Base-by-base conservation (phyloP, 768 basidiomycete species). In the Amanita inopinata region DNA sequence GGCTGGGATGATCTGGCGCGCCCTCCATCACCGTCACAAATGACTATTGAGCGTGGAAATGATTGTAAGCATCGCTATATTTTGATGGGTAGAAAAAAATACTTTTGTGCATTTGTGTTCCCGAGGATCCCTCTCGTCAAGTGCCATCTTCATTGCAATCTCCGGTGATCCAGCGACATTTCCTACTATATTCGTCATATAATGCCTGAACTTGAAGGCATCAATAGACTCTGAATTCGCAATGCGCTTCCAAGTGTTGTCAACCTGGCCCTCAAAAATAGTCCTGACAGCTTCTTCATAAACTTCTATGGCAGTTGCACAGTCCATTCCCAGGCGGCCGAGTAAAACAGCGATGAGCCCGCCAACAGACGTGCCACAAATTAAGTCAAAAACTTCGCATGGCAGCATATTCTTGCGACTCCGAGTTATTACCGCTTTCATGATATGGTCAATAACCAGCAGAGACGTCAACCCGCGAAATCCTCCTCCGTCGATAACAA, bases 301-400 rank as follows among this genome's bases (percentile, higher is more conserved):
- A 10, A 49, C 48, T 18, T 47, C 42, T 28, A 57, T 57, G 11
- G 59, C 59, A 0, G 47, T 53, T 2, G 30, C 23, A 33, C 56
- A 59, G 37, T 56, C 52, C 8, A 61, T 43, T 8, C 56, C 52
- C 11, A 61, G 49, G 3, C 57, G 47, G 8, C 59, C 59, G 15
- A 61, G 45, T 15, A 61, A 50, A 14, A 59, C 41, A 12, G 59
- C 49, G 30, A 57, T 47, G 2, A 61, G 49, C 1, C 53, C 59
- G 4, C 59, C 59, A 3, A 52, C 47, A 1, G 57, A 57, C 8
- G 59, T 53, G 11, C 59, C 59, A 35, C 53, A 54, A n/a, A 42
- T 18, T 11, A 59, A 43, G 43, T 59, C 59, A 45, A 61, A 61
- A 22, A 59, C 46, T 23, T 61, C 50, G 43, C 52, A 56, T 27